A percentile compares a stretch with the other conserved stretches of the same genome.
These are phyloP conservation scores for Stemphylium beticola DNA, from an alignment of 2,329 filamentous ascomycete genomes.

Conservation along the genomic window DNA sequence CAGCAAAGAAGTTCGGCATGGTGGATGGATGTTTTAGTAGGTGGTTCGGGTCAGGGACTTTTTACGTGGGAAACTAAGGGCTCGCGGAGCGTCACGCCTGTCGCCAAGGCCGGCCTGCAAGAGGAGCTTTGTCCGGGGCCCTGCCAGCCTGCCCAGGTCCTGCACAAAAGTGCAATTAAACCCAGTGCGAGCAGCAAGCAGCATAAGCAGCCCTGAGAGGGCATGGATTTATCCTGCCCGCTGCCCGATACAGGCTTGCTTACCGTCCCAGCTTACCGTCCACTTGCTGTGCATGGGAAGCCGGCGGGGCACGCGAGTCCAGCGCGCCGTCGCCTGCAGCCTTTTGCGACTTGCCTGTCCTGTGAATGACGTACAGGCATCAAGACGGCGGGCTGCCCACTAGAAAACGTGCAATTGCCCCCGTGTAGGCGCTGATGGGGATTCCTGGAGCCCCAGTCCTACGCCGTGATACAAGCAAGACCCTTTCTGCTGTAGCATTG, in stretches of 20 bases:
- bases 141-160: constrained; percentile 7
- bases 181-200: neutral
- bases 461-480: constrained; percentile 18
- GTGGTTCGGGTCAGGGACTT: constrained; percentile 40
- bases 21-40: constrained; percentile 48
- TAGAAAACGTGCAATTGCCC: constrained; percentile 35
- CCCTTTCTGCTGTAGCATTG: constrained; percentile 5
- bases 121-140: constrained; percentile 21
- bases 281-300: neutral
- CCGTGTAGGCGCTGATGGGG: constrained; percentile 34
- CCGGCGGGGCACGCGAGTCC: constrained; percentile 27
- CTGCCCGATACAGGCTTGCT: too few species aligned
- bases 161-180: constrained; percentile 10
- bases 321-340: constrained; percentile 21
- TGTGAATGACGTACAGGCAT: constrained; percentile 24
- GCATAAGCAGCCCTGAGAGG: too few species aligned
- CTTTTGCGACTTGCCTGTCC: constrained; percentile 15
- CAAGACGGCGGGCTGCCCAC: constrained; percentile 29
- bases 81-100: constrained; percentile 24
- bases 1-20: constrained; percentile 48
- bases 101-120: constrained; percentile 26
- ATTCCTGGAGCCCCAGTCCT: constrained; percentile 23
- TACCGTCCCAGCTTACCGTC: too few species aligned
- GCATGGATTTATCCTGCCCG: too few species aligned
- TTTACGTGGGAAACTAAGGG: constrained; percentile 34